Percentiles rank a stretch among this genome's conserved stretches.
Evolutionary conservation across 805 yeast species (phyloP).

Genomic region (Monosporozyma servazzii): DNA sequence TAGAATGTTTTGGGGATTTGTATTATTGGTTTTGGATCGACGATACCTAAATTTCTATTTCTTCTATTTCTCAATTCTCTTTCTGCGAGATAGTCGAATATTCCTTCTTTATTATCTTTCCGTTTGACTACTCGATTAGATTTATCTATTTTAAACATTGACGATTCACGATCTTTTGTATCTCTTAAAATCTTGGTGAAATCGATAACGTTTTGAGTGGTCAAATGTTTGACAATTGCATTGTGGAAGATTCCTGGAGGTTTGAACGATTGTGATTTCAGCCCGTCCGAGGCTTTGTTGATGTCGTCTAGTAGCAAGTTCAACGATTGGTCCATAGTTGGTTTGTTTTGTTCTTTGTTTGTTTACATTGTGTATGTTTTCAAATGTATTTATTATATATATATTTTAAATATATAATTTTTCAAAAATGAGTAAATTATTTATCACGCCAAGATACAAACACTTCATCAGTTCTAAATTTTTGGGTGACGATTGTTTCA

Average conservation of each 20-base stretch:
- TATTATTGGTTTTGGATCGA: slow-evolving; percentile 23
- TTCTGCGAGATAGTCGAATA: slow-evolving; percentile 29
- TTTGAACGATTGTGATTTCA: slow-evolving; percentile 39
- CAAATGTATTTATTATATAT: not conserved
- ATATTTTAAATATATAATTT: not conserved
- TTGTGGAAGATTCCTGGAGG: slow-evolving; percentile 59
- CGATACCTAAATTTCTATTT: slow-evolving; percentile 28
- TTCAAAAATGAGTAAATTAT: not conserved
- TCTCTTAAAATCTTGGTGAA: slow-evolving; percentile 54
- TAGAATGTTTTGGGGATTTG: slow-evolving; percentile 23
- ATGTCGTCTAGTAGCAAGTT: slow-evolving; percentile 29
- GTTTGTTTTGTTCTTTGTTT: not conserved
- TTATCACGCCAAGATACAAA: slow-evolving; percentile 78
- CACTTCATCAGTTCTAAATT: slow-evolving; percentile 92
- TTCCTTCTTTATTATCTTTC: slow-evolving; percentile 41
- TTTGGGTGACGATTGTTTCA: slow-evolving; percentile 82
- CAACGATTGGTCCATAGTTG: slow-evolving; percentile 22
- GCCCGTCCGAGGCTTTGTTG: slow-evolving; percentile 33
- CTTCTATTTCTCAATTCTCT: slow-evolving; percentile 25
- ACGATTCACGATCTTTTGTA: slow-evolving; percentile 43
- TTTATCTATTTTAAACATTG: slow-evolving; percentile 37
- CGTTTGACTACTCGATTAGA: slow-evolving; percentile 33
- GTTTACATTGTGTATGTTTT: not conserved
- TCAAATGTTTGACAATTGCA: slow-evolving; percentile 39
- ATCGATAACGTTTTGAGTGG: slow-evolving; percentile 29